phyloP scores from a whole-genome alignment of 768 basidiomycete genomes.

The Kwoniella bestiolae region DNA sequence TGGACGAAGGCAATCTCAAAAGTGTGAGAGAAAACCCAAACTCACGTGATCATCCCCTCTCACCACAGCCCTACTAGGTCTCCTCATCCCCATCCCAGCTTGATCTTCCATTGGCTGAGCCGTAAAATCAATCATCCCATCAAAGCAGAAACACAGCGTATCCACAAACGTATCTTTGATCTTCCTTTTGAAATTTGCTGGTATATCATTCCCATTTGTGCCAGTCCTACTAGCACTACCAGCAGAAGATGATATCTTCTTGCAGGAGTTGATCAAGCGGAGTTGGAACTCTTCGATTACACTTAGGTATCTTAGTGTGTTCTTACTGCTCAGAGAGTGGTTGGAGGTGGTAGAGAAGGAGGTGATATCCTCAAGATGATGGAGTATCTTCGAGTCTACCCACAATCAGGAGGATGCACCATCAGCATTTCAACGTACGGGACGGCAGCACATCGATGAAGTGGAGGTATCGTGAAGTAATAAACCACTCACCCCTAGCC shows the following conservation, averaged over 20 bases:
- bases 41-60: conserved; percentile 17
- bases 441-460: not conserved
- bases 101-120: not conserved
- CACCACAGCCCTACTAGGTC: conserved; percentile 39
- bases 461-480: conserved; percentile 13
- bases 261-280: conserved; percentile 32
- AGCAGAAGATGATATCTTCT: conserved; percentile 25
- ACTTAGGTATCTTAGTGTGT: conserved; percentile 71
- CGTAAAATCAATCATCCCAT: conserved; percentile 33
- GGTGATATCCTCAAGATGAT: conserved; percentile 84
- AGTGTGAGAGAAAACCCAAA: conserved; percentile 58
- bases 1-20: no score
- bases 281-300: conserved; percentile 77
- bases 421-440: no score
- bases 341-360: conserved; percentile 21
- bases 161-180: conserved; percentile 52
- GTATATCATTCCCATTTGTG: conserved; percentile 33
- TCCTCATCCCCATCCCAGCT: conserved; percentile 28
- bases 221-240: conserved; percentile 14
- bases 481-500: conserved; percentile 82
- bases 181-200: conserved; percentile 31
- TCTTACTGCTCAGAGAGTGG: conserved; percentile 40
- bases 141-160: conserved; percentile 44
- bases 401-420: no score
- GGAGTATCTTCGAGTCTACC: conserved; percentile 79